These are phyloP conservation scores for Wickerhamomyces chaumierensis DNA, from an alignment of 805 yeast genomes.

Conservation along the genomic window DNA sequence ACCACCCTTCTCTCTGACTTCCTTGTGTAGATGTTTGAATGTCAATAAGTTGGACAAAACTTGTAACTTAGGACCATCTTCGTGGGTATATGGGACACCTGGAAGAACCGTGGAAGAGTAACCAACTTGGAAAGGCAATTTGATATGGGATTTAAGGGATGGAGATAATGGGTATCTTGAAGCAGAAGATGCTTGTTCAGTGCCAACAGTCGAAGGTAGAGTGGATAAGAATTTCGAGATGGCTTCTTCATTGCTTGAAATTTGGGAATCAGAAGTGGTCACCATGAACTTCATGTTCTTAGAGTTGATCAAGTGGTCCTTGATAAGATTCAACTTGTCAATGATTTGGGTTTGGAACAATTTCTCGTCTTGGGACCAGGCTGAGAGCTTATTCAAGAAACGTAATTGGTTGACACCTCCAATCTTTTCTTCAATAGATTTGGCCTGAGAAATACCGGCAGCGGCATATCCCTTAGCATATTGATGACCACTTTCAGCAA, in stretches of 20 bases:
- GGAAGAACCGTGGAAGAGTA: slow-evolving; percentile 59
- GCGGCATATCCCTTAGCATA: slow-evolving; percentile 64
- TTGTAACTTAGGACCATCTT: slow-evolving; percentile 80
- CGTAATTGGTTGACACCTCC: slow-evolving; percentile 72
- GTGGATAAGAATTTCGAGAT: slow-evolving; percentile 20
- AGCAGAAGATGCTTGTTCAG: slow-evolving; percentile 5
- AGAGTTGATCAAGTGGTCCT: slow-evolving; percentile 30
- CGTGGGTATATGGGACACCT: slow-evolving; percentile 56
- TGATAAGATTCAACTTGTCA: slow-evolving; percentile 48
- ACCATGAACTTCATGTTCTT: slow-evolving; percentile 38
- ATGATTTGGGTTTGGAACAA: slow-evolving; percentile 44
- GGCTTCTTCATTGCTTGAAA: slow-evolving; percentile 18
- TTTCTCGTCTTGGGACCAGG: slow-evolving; percentile 35
- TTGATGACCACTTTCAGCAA: slow-evolving; percentile 83
- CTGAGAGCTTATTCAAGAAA: slow-evolving; percentile 51
- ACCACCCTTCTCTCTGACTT: slow-evolving; percentile 90
- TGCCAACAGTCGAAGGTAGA: slow-evolving; percentile 14
- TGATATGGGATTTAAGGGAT: slow-evolving; percentile 34
- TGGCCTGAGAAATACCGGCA: slow-evolving; percentile 49
- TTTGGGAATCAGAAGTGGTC: slow-evolving; percentile 41
- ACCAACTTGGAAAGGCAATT: slow-evolving; percentile 81
- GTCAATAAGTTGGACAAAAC: slow-evolving; percentile 72
- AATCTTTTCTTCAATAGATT: slow-evolving; percentile 49
- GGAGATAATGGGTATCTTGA: slow-evolving; percentile 10
- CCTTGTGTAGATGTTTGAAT: slow-evolving; percentile 76